phyloP scores from a whole-genome alignment of 1,139 yeast species.

The Yamadazyma dushanensis region DNA sequence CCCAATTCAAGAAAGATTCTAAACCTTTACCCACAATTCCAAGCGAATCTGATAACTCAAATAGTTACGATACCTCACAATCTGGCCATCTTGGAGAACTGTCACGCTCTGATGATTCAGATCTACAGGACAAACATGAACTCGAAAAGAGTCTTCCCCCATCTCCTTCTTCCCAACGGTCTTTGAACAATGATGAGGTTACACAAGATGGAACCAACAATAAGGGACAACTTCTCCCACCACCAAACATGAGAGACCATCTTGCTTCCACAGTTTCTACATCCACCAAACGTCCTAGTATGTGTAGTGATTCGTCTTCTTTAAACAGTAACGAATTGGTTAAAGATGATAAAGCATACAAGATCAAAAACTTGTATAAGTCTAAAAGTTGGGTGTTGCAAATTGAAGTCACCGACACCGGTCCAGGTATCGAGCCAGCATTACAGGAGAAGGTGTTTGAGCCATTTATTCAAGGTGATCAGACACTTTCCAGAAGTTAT shows the following conservation, averaged over 20 bases:
- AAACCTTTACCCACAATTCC: slow-evolving; percentile 30
- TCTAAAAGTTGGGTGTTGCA: slow-evolving; percentile 63
- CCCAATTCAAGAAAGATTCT: slow-evolving; percentile 39
- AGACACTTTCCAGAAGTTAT: slow-evolving; percentile 83
- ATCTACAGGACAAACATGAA: slow-evolving; percentile 3
- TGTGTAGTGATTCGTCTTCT: slow-evolving; percentile 14
- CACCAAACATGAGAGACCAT: slow-evolving; percentile 17
- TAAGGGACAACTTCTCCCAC: slow-evolving; percentile 10
- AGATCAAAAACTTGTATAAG: slow-evolving; percentile 36
- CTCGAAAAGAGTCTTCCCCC: not conserved
- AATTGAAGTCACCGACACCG: slow-evolving; percentile 82
- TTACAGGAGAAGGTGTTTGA: slow-evolving; percentile 86
- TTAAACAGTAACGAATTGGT: slow-evolving; percentile 22
- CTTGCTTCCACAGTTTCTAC: slow-evolving; percentile 4
- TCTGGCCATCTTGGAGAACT: slow-evolving; percentile 1
- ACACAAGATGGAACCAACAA: not conserved
- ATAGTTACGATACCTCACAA: slow-evolving; percentile 2
- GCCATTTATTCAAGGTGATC: slow-evolving; percentile 97
- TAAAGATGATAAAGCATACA: slow-evolving; percentile 35
- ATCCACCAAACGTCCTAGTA: slow-evolving; percentile 15
- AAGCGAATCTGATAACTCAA: slow-evolving; percentile 1
- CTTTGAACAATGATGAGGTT: not conserved
- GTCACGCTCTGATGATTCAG: slow-evolving; percentile 5
- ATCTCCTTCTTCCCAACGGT: not conserved
- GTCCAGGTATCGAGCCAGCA: slow-evolving; percentile 85